Evolutionary conservation across 176 grass and related monocot genomes (phyloP).

Genomic region (Secale cereale): DNA sequence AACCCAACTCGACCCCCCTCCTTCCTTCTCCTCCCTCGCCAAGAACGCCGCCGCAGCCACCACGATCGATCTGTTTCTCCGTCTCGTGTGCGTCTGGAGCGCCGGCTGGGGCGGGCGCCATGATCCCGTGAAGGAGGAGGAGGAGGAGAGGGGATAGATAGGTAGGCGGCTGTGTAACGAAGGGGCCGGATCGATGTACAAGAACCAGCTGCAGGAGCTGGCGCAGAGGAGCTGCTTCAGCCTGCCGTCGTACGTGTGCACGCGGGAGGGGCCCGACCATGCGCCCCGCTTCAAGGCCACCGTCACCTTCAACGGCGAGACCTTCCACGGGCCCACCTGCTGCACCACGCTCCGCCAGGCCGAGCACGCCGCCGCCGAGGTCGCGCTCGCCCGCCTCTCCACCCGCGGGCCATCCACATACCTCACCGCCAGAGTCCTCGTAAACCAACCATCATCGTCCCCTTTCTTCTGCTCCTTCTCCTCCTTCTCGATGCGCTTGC

Average conservation of each 20-base stretch:
- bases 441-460: background rate
- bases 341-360: conserved; percentile 82
- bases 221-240: conserved; percentile 97
- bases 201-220: conserved; percentile 97
- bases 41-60: background rate
- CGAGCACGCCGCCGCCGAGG: conserved; percentile 91
- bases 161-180: background rate
- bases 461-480: background rate
- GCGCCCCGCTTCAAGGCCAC: conserved; percentile 84
- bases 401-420: conserved; percentile 70
- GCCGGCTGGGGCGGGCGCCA: background rate
- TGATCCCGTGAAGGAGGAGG: conserved; percentile 2
- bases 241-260: conserved; percentile 75
- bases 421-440: conserved; percentile 68
- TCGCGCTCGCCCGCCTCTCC: conserved; percentile 62
- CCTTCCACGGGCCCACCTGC: conserved; percentile 62
- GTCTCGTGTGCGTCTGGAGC: background rate
- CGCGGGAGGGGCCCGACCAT: conserved; percentile 77
- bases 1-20: background rate
- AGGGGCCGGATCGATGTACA: conserved; percentile 43
- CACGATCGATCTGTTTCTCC: background rate
- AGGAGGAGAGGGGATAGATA: background rate
- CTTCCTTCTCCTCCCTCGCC: background rate
- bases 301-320: conserved; percentile 92
- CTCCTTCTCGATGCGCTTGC: background rate